phyloP scores from a whole-genome alignment of 345 rosid genomes.

The Syzygium jambos region DNA sequence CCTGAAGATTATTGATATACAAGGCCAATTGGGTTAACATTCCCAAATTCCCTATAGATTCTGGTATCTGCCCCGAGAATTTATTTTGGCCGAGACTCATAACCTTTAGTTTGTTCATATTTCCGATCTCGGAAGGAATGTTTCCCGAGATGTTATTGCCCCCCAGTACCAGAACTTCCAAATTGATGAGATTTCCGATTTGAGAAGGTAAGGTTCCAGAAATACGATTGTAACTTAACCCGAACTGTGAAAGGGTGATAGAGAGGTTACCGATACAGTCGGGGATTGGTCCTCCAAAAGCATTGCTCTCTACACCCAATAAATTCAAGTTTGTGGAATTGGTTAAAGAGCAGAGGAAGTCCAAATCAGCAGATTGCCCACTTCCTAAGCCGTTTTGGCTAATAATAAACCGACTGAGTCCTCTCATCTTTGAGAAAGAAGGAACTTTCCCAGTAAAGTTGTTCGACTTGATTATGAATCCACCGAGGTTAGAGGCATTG shows the following conservation, averaged over 20 bases:
- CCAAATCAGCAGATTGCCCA: not conserved
- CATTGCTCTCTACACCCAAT: accelerated
- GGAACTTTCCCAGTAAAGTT: not conserved
- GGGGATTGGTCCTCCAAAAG: not conserved
- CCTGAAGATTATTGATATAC: not conserved
- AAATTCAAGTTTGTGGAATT: accelerated
- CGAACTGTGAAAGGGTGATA: accelerated
- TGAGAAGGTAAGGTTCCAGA: not conserved
- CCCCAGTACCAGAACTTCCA: not conserved
- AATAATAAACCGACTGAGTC: accelerated
- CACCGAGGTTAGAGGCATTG: not conserved
- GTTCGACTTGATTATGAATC: accelerated
- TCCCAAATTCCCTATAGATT: not conserved
- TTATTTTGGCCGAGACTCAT: accelerated
- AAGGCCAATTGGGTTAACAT: not conserved
- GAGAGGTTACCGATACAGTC: not conserved
- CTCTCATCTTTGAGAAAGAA: not conserved
- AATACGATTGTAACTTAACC: not conserved
- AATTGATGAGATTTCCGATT: slow-evolving; percentile 11
- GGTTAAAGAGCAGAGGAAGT: not conserved
- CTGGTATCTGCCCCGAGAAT: not conserved
- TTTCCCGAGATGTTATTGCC: not conserved
- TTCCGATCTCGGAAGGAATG: not conserved
- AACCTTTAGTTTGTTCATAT: not conserved
- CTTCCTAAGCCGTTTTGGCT: accelerated